Base-by-base conservation (phyloP, 164 flowering plant species). In the Umbellularia californica region DNA sequence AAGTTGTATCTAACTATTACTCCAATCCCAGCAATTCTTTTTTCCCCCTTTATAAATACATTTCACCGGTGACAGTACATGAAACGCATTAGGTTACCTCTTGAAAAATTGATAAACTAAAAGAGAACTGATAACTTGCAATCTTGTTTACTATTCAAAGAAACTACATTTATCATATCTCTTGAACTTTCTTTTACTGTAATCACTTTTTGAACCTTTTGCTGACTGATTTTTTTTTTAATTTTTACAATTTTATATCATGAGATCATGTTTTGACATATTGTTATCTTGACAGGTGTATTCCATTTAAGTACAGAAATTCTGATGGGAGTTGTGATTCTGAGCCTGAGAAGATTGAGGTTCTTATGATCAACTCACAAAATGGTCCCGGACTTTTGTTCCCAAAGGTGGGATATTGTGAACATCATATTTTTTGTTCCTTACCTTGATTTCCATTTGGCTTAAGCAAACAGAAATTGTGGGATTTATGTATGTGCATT, bases 361-460 rank as follows among this genome's bases (percentile, higher is more conserved):
- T 92, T 60, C 89, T 92, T 65, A 90, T 92, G 97, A 92, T 92
- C 77, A 88, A 87, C 77, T 88, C 97, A 77, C 71, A 85, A 50
- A 88, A 91, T 78, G 97, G 97, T 72, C 95, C 95, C 10, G 95
- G 97, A 66, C 92, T 92, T 79, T 72, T 92, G 79, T 92, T 92
- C 83, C 93, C 97, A 50, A 92, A 92, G 97, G 97, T 92, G 81
- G 69, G 67, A 52, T 65, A 41, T 74, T 3, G 65, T 28, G 20
- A 30, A 2, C 20, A 17, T 55, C 60, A 52, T 52, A 52, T 52
- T 17, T 52, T 52, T 55, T 55, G 20, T 20, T 15, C 20, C 5
- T 17, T 20, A 3, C 4, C 19, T 20, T 20, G 60, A 55, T 3
- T 55, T 55, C n/a, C n/a, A 5, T 15, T 55, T 55, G 4, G 60